A percentile compares a stretch with the other conserved stretches of the same genome.
These are phyloP conservation scores for Colletotrichum sp. DNA, from an alignment of 2,329 filamentous ascomycete species.

Conservation along the genomic window DNA sequence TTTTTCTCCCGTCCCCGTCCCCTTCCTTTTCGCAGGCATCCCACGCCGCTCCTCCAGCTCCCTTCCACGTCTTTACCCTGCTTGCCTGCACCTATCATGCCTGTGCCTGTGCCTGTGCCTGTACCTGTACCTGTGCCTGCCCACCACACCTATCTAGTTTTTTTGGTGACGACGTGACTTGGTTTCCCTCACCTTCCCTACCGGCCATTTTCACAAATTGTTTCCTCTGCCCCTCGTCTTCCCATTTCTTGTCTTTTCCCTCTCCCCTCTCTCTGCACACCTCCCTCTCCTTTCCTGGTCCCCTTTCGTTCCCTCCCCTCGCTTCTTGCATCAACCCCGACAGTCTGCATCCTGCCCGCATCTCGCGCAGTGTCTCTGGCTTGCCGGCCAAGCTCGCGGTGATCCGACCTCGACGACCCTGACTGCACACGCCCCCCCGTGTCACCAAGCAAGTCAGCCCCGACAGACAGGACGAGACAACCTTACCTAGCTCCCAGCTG, in stretches of 20 bases:
- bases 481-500: not conserved
- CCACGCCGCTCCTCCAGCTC: not conserved
- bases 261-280: not conserved
- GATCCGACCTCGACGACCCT: not conserved
- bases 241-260: not conserved
- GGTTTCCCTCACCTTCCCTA: not conserved
- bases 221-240: not conserved
- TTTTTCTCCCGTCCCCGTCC: not conserved
- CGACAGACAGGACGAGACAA: not conserved
- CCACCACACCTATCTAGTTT: not conserved
- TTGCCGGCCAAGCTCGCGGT: not conserved
- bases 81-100: not conserved
- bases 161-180: conserved; percentile 2
- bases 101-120: not conserved
- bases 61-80: not conserved
- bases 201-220: not conserved
- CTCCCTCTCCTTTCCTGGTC: not conserved
- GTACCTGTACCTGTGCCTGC: not conserved
- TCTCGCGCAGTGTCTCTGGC: not conserved
- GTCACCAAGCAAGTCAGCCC: not conserved
- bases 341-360: not conserved
- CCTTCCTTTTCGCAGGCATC: not conserved
- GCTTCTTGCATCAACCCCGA: not conserved
- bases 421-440: not conserved
- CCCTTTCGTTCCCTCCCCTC: not conserved